These are phyloP conservation scores for Xylariales sp. DNA, from an alignment of 2,329 filamentous ascomycete genomes.

Conservation along the genomic window DNA sequence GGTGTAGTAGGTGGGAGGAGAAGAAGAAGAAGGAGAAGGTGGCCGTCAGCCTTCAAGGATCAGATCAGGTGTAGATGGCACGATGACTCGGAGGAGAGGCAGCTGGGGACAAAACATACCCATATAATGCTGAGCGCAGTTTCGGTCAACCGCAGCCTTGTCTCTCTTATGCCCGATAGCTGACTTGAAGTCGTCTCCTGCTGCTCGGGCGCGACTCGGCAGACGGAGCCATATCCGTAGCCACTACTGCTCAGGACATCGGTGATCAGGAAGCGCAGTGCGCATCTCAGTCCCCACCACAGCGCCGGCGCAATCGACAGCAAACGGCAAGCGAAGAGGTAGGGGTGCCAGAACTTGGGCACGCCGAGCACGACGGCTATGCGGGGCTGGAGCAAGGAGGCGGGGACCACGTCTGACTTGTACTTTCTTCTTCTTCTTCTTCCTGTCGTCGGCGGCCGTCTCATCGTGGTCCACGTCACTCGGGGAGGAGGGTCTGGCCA, in stretches of 20 bases:
- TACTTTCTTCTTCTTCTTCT: constrained; percentile 9
- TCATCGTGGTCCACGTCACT: constrained; percentile 5
- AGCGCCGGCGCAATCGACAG: constrained; percentile 65
- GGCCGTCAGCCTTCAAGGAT: too few relatives aligned
- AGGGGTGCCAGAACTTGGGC: constrained; percentile 66
- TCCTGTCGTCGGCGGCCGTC: constrained; percentile 10
- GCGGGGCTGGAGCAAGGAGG: constrained; percentile 63
- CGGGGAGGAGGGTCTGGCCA: constrained; percentile 7
- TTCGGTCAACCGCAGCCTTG: constrained; percentile 58
- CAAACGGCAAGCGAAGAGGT: constrained; percentile 67
- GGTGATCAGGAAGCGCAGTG: constrained; percentile 63
- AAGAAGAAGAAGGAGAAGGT: too few relatives aligned
- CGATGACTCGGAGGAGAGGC: neutral
- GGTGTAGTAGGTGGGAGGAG: too few relatives aligned
- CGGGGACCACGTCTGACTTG: constrained; percentile 18
- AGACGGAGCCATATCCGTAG: constrained; percentile 13
- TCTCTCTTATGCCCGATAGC: constrained; percentile 34
- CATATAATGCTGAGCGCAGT: constrained; percentile 68
- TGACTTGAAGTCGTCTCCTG: neutral
- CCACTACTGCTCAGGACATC: constrained; percentile 40
- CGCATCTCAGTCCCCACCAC: constrained; percentile 67
- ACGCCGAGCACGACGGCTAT: constrained; percentile 75
- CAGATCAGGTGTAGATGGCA: too few relatives aligned
- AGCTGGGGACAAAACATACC: constrained; percentile 43
- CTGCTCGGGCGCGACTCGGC: constrained; percentile 21